A percentile compares a stretch with the other conserved stretches of the same genome.
phyloP scores from a whole-genome alignment of 495 filamentous ascomycete genomes.

The Penicillium herquei region DNA sequence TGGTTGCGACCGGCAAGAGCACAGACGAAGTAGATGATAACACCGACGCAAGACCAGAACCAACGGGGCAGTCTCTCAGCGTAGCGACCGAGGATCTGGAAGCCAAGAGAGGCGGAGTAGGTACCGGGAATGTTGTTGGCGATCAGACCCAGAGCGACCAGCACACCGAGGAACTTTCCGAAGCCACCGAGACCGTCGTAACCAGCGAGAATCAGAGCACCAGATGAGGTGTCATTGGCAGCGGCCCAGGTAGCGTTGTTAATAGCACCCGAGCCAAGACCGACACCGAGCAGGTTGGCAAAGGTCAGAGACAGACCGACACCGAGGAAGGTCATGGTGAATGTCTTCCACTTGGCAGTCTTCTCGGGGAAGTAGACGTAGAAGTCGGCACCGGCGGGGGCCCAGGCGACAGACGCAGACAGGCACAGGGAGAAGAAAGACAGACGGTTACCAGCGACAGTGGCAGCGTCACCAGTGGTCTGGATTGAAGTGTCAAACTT shows the following conservation, averaged over 20 bases:
- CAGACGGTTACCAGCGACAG: constrained; percentile 50
- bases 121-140: constrained; percentile 64
- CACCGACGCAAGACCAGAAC: constrained; percentile 48
- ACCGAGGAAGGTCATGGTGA: constrained; percentile 44
- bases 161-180: constrained; percentile 61
- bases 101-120: constrained; percentile 59
- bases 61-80: constrained; percentile 46
- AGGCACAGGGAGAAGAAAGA: constrained; percentile 64
- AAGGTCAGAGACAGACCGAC: constrained; percentile 49
- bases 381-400: constrained; percentile 49
- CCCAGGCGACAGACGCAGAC: constrained; percentile 51
- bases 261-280: constrained; percentile 57
- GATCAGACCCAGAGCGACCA: constrained; percentile 62
- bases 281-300: constrained; percentile 62
- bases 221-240: constrained; percentile 55
- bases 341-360: constrained; percentile 37
- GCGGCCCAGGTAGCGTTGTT: constrained; percentile 47
- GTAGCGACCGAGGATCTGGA: constrained; percentile 52
- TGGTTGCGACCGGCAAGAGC: constrained; percentile 51
- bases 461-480: constrained; percentile 28
- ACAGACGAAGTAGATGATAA: constrained; percentile 54
- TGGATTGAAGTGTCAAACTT: constrained; percentile 50
- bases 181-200: constrained; percentile 57
- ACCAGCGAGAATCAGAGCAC: constrained; percentile 60
- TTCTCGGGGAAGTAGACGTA: constrained; percentile 52